Evolutionary conservation across 139 green algal genomes (phyloP).

Genomic region (Haematococcus sp.): DNA sequence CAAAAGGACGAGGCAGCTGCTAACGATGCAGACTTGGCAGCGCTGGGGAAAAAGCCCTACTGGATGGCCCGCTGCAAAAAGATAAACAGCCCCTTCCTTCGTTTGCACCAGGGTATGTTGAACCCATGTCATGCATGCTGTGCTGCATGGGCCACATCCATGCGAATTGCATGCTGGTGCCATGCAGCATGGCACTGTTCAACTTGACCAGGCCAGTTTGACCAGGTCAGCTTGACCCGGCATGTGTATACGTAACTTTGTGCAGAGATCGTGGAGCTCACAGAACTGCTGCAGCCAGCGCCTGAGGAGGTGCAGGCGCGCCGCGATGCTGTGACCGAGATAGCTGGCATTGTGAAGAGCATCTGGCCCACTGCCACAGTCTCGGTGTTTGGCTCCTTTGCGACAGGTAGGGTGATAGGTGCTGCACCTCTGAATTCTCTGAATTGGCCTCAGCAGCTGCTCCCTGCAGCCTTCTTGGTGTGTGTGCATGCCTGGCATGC

Average conservation of each 20-base stretch:
- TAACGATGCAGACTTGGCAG: background rate
- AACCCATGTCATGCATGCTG: background rate
- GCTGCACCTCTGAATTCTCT: too few species aligned
- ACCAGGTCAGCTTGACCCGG: background rate
- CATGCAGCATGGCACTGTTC: background rate
- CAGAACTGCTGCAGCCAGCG: conserved; percentile 39
- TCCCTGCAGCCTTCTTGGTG: too few species aligned
- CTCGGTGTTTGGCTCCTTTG: conserved; percentile 79
- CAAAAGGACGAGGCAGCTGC: too few species aligned
- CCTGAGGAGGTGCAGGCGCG: conserved; percentile 32
- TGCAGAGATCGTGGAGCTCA: conserved; percentile 43
- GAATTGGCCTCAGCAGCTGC: too few species aligned
- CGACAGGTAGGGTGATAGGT: conserved; percentile 43
- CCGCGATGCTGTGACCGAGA: conserved; percentile 21
- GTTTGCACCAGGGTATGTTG: conserved; percentile 33
- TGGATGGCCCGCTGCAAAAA: conserved; percentile 31
- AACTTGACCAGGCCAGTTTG: background rate
- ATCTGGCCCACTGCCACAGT: conserved; percentile 69
- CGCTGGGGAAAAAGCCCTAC: conserved; percentile 22
- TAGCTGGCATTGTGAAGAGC: conserved; percentile 49
- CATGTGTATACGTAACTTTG: background rate
- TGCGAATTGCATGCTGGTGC: background rate
- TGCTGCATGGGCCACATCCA: background rate
- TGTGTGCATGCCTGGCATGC: too few species aligned
- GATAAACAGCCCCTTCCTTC: conserved; percentile 35